These are phyloP conservation scores for Pyrus pyrifolia DNA, from an alignment of 306 rosid genomes.

Conservation along the genomic window DNA sequence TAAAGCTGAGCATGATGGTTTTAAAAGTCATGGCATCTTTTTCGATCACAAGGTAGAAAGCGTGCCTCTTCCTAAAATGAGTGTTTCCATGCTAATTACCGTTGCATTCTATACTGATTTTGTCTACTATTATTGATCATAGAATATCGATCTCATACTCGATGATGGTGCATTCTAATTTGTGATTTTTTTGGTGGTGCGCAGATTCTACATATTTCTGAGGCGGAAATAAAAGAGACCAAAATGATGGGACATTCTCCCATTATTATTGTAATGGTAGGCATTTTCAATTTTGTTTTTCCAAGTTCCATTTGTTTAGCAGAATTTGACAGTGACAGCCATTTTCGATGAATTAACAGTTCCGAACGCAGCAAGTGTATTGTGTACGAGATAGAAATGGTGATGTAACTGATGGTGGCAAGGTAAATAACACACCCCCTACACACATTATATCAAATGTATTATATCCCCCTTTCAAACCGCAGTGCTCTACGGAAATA, in stretches of 20 bases:
- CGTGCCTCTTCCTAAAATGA: neutral
- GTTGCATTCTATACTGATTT: neutral
- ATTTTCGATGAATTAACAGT: slow-evolving; percentile 41
- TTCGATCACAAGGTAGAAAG: slow-evolving; percentile 73
- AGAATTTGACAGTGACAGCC: slow-evolving; percentile 10
- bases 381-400: slow-evolving; percentile 78
- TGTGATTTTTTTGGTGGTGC: slow-evolving; percentile 16
- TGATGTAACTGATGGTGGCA: slow-evolving; percentile 75
- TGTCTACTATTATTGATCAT: neutral
- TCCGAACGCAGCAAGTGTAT: slow-evolving; percentile 84
- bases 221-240: slow-evolving; percentile 64
- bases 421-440: slow-evolving; percentile 37
- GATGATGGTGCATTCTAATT: neutral
- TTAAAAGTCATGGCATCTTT: slow-evolving; percentile 63
- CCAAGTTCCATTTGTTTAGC: neutral
- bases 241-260: slow-evolving; percentile 84
- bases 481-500: neutral
- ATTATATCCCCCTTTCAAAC: neutral
- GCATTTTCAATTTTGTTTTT: slow-evolving; percentile 1
- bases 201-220: slow-evolving; percentile 88
- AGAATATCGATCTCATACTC: neutral
- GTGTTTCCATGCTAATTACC: neutral
- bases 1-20: slow-evolving; percentile 78
- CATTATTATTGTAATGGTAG: slow-evolving; percentile 59
- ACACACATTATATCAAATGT: neutral